Evolutionary conservation across 75 land plant genomes (phyloP), one percentile per base, ranked within the genome.

Genomic region (Picea glauca): DNA sequence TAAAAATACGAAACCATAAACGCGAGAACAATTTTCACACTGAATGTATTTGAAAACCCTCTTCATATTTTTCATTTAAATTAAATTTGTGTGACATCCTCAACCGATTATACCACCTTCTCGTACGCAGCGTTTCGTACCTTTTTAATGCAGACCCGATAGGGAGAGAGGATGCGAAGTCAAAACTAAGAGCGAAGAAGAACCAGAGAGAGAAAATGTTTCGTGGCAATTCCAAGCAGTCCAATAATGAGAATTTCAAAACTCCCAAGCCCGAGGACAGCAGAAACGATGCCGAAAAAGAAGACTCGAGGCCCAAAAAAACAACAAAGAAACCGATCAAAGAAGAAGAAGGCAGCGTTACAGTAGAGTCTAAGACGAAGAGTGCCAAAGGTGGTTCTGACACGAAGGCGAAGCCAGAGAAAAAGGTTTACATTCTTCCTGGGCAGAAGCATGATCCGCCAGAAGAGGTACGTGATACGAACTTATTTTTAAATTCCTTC

Each of bases 401-500:
- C 11, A 50, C 12, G 56, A 50, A 50, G 26, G 60, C 38, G 73
- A 81, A 57, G 72, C 64, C 60, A 63, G 63, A 81, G 77, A 83
- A 81, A 81, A 83, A 83, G 26, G 68, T 75, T 57, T 83, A 54
- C 60, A 60, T 17, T 30, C 59, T 83, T 20, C 85, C 84, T 13
- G 85, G 85, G n/a, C 85, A 83, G 40, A 83, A 80, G 57, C 78
- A 83, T 81, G 85, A 83, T 38, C 78, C 82, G 20, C 85, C 85
- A 20, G 77, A 80, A 23, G 85, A 83, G 85, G 85, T 83, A 13
- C 9, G 40, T 13, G 13, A 31, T 21, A 61, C 62, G 60, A 18
- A 1, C 11, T 8, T 50, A 8, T 50, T 50, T 50, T 7, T 0
- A 50, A 50, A 1, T 50, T 38, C 40, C 40, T 59, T 20, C 5